Evolutionary conservation across 352 stramenopile species (phyloP), one percentile per base, ranked within the genome.

Genomic region (Phytopythium sindhum): DNA sequence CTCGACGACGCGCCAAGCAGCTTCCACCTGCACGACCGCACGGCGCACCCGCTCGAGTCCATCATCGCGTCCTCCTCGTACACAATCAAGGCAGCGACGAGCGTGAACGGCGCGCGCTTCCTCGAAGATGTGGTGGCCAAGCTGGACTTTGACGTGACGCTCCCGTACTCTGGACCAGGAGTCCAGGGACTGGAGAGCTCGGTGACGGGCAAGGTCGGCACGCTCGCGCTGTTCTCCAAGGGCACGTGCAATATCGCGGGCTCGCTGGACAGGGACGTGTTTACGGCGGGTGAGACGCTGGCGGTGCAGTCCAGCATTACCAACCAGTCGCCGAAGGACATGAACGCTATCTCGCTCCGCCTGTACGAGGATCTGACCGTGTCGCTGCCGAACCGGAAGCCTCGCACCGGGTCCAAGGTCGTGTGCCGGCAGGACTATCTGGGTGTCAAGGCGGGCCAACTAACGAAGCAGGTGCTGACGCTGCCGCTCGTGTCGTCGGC

Each of bases 331-430:
- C 64, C 63, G n/a, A 68, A 68, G 17, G 61, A 78, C 51, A 72
- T 75, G 68, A 61, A 68, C n/a, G 67, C 17, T 21, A 52, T 75
- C 33, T 74, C 62, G 0, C 68, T 75, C 29, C 47, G 71, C 35
- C 52, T 78, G 26, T 74, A 71, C 35, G 68, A 78, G 9, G 71
- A 75, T 28, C 39, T 75, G 51, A 73, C 65, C 6, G 71, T 75
- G 15, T 56, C 72, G 42, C 53, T 77, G 29, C 67, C 67, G 1
- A 67, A 77, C 37, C 61, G 67, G 12, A 55, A 63, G 45, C 41
- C 59, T 21, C 65, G 61, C 52, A 72, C 33, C n/a, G 68, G 63
- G 45, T 68, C 63, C 37, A 62, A 62, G 15, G 61, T 72, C 26
- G 59, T 77, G 6, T 73, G 67, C 48, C 45, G 54, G 19, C 61